These are phyloP conservation scores for Orbilia javanica DNA, from an alignment of 2,329 filamentous ascomycete genomes.

Conservation along the genomic window DNA sequence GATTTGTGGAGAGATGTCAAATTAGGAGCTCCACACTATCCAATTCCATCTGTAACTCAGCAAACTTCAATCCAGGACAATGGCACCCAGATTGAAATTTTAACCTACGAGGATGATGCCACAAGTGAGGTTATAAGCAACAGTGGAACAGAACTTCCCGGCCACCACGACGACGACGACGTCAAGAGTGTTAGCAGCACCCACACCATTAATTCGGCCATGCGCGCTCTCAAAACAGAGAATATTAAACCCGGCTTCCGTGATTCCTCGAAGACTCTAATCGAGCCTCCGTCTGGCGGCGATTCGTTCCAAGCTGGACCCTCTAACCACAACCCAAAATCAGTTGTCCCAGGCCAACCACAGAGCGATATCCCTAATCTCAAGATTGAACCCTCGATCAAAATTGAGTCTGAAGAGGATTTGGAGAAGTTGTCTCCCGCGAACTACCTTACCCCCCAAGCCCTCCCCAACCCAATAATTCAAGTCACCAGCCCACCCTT, in stretches of 20 bases:
- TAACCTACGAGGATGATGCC: constrained; percentile 27
- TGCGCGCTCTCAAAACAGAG: constrained; percentile 21
- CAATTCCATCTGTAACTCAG: constrained; percentile 42
- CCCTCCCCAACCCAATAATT: neutral
- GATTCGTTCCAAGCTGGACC: neutral
- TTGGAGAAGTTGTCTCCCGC: neutral
- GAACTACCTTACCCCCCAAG: no score
- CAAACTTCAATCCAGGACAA: constrained; percentile 17
- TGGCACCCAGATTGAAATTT: neutral
- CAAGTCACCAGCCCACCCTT: neutral
- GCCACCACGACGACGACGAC: constrained; percentile 7
- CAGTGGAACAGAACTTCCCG: constrained; percentile 9
- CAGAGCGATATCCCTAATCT: neutral
- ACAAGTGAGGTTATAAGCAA: constrained; percentile 41
- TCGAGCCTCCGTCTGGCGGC: neutral
- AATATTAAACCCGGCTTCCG: neutral
- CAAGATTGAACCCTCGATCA: neutral
- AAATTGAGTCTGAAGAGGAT: neutral
- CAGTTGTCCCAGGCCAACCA: neutral
- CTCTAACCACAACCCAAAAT: neutral
- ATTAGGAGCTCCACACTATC: constrained; percentile 33
- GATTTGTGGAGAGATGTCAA: constrained; percentile 53
- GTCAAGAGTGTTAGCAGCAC: constrained; percentile 43
- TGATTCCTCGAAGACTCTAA: constrained; percentile 4
- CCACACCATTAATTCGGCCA: constrained; percentile 31